Base-by-base conservation (phyloP, 2,329 filamentous ascomycete genomes). In the Aspergillus spinulosporus region DNA sequence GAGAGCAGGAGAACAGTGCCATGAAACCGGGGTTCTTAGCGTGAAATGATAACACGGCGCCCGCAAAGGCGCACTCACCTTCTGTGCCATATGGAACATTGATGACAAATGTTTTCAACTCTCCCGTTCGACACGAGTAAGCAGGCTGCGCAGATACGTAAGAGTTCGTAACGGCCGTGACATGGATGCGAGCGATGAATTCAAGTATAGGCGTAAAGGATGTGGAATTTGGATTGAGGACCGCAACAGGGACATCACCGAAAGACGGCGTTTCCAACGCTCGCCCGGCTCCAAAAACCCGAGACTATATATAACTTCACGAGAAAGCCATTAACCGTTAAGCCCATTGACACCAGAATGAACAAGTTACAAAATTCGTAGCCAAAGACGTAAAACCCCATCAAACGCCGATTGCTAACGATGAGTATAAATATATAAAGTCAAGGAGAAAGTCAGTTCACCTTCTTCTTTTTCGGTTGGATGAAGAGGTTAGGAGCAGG, bases 401-500 rank as follows among this genome's bases (percentile, higher is more conserved):
- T 32, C 39, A 49, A 42, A 36, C 55, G 49, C 55, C 49, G 29
- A 52, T 42, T 43, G 48, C 48, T 50, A 54, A 51, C 44, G 50
- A 48, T 39, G 43, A 15, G 7, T 53, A 45, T 4, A 45, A 36
- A 36, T 7, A 14, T 31, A 5, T 40, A 37, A 21, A 42, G 28
- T 15, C 28, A 28, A 52, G 9, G 8, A 39, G 14, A 9, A 7
- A 26, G 29, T 65, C 58, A 69, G n/a, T 56, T 57, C 11, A 65
- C 42, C 21, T 61, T 68, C 42, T 60, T 66, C 34, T 65, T 67
- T 56, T 71, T 73, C 2, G 69, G 67, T 39, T 64, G 68, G 34
- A 72, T 67, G 50, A 73, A 70, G 2, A 69, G 58, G 54, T 63
- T 71, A 4, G 68, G 68, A 15, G 65, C 58, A 4, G 69, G 65